Percentiles rank a stretch among this genome's conserved stretches.
These are phyloP conservation scores for Globisporangium carolinianum DNA, from an alignment of 352 stramenopile genomes.

Conservation along the genomic window DNA sequence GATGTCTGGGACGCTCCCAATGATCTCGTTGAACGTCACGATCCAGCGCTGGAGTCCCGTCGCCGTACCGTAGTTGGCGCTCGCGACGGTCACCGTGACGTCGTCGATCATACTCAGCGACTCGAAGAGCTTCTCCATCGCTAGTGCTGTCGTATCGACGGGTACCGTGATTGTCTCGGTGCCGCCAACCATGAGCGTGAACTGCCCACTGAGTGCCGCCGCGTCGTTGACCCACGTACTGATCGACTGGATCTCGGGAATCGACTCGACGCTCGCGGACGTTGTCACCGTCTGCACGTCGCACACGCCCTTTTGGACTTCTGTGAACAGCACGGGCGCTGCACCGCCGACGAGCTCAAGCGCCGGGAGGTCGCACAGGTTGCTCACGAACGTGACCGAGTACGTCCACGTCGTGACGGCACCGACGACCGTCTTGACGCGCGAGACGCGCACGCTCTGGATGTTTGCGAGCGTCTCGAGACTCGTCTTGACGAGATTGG, in stretches of 20 bases:
- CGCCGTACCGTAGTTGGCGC: constrained; percentile 36
- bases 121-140: constrained; percentile 66
- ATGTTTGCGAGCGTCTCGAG: constrained; percentile 80
- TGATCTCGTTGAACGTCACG: constrained; percentile 91
- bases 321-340: constrained; percentile 30
- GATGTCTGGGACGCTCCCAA: constrained; percentile 86
- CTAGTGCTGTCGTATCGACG: constrained; percentile 20
- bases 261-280: constrained; percentile 85
- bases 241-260: constrained; percentile 86
- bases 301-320: constrained; percentile 82
- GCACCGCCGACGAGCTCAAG: constrained; percentile 50
- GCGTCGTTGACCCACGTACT: constrained; percentile 61
- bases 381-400: constrained; percentile 80
- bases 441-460: constrained; percentile 74
- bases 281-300: constrained; percentile 94
- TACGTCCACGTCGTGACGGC: constrained; percentile 49
- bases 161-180: constrained; percentile 36
- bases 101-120: constrained; percentile 67
- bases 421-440: constrained; percentile 21
- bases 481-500: constrained; percentile 72
- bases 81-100: constrained; percentile 54
- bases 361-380: constrained; percentile 77
- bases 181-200: constrained; percentile 56
- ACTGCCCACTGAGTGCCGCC: constrained; percentile 45
- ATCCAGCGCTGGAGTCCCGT: constrained; percentile 60